Base-by-base conservation (phyloP, 495 filamentous ascomycete species). In the Tuber calosporum region DNA sequence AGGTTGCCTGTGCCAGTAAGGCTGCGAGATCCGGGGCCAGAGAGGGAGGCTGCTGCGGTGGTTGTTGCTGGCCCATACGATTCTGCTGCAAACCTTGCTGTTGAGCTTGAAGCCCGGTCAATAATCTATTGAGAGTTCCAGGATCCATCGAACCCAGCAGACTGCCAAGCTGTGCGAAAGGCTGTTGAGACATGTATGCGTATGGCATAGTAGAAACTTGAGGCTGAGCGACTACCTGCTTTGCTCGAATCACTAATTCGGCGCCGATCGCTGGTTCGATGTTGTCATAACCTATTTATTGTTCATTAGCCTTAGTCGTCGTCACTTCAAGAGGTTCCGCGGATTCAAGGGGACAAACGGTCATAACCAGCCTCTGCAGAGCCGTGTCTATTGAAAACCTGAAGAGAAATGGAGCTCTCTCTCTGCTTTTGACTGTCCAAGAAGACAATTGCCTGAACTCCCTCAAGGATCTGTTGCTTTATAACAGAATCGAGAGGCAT, bases 381-480 rank as follows among this genome's bases (percentile, higher is more conserved):
- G 19, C 83, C 86, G 62, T 88, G 90, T 26, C 94, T 90, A 83
- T 94, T 91, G 79, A 97, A 97, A 30, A 97, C 86, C 79, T 93
- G 91, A 38, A 98, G 83, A 2, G 90, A 86, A 70, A 97, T 90
- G 76, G 89, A 91, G 68, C 89, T 88, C 2, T 85, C 87, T 41
- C 85, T 84, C 77, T 96, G 91, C 39, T 91, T 87, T 66, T 84
- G 83, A 9, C 86, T 84, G 48, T 90, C 89, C 22, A 99, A 87
- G 72, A 91, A 89, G 22, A 90, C 88, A 34, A 97, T 90, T 36
- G 91, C 95, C 66, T 90, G 88, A 20, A 99, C 95, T 34, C 95
- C 94, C 83, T 97, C 94, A 39, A 92, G 81, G 58, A 95, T 91
- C 81, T 96, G 93, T 71, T 93, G 88, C 75, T 92, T 89, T 68